Percentiles rank a stretch among this genome's conserved stretches.
Conservation (phyloP, 148 eudicot genomes). For the Nepenthes mirabilis region DNA sequence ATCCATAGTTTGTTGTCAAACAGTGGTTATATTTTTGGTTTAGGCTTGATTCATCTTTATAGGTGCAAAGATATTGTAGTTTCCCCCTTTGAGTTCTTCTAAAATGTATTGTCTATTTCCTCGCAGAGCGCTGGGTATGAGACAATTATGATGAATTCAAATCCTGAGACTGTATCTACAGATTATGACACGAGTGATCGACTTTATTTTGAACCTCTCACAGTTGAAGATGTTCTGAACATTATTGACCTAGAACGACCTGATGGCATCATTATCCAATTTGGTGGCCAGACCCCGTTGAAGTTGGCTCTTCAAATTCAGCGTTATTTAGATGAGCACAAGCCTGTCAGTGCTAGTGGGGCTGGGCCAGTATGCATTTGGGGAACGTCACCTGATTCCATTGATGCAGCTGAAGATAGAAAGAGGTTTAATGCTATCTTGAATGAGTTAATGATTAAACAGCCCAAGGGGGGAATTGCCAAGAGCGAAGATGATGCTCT, state of each 20-base stretch:
- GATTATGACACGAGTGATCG: slow-evolving; percentile 97
- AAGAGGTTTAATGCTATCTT: slow-evolving; percentile 86
- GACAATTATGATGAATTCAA: slow-evolving; percentile 99
- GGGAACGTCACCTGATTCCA: slow-evolving; percentile 96
- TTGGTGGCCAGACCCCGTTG: slow-evolving; percentile 97
- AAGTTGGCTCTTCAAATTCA: slow-evolving; percentile 85
- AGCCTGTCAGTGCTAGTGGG: slow-evolving; percentile 64
- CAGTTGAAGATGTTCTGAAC: slow-evolving; percentile 94
- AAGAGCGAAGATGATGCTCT: slow-evolving; percentile 81
- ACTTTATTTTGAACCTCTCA: slow-evolving; percentile 92
- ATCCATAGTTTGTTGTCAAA: too few relatives aligned
- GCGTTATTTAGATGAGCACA: slow-evolving; percentile 59
- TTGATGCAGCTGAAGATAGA: slow-evolving; percentile 98
- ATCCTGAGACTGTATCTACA: slow-evolving; percentile 98
- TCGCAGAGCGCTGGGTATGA: slow-evolving; percentile 82
- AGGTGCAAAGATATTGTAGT: too few relatives aligned
- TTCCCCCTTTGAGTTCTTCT: neutral
- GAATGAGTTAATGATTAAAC: slow-evolving; percentile 67
- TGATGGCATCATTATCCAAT: slow-evolving; percentile 94
- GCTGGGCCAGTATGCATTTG: slow-evolving; percentile 77
- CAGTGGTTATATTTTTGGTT: too few relatives aligned
- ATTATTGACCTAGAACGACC: slow-evolving; percentile 90
- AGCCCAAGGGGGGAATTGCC: slow-evolving; percentile 94
- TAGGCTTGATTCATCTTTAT: too few relatives aligned
- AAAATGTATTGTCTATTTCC: slow-evolving; percentile 6